These are phyloP conservation scores for Dothideomycetes sp. DNA, from an alignment of 2,329 filamentous ascomycete genomes.

Conservation along the genomic window DNA sequence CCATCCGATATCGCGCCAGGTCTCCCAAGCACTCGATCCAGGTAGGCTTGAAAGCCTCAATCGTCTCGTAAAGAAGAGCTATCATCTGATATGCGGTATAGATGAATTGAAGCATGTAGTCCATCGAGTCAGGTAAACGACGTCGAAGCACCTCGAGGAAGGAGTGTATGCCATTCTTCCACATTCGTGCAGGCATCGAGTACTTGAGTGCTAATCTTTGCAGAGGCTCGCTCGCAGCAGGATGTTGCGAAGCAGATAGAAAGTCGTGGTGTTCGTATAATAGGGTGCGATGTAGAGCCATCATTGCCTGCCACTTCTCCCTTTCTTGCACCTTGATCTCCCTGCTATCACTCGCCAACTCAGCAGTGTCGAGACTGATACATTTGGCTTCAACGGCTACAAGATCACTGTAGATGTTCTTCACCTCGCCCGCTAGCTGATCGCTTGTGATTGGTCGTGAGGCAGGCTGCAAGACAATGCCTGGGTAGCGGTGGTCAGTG, in stretches of 20 bases:
- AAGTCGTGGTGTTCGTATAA: conserved; percentile 38
- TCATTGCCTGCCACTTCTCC: conserved; percentile 76
- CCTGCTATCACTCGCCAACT: conserved; percentile 26
- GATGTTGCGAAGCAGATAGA: conserved; percentile 79
- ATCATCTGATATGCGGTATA: conserved; percentile 87
- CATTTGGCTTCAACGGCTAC: conserved; percentile 82
- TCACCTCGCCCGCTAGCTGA: conserved; percentile 70
- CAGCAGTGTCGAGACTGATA: conserved; percentile 64
- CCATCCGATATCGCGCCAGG: conserved; percentile 77
- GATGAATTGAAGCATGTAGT: conserved; percentile 87
- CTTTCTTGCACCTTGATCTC: neutral
- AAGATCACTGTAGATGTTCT: conserved; percentile 71
- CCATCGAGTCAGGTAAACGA: conserved; percentile 62
- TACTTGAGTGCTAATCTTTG: conserved; percentile 66
- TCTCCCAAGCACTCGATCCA: conserved; percentile 94
- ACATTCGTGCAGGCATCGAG: conserved; percentile 87
- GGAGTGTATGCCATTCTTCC: conserved; percentile 72
- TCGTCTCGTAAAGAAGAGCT: conserved; percentile 74
- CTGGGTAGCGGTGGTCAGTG: conserved; percentile 23
- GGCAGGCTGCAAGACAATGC: conserved; percentile 45
- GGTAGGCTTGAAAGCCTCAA: conserved; percentile 70
- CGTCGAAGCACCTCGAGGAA: conserved; percentile 46
- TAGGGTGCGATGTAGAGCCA: conserved; percentile 64
- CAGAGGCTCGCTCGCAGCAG: conserved; percentile 58
- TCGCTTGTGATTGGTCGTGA: conserved; percentile 64